phyloP scores from a whole-genome alignment of 768 basidiomycete genomes.

The Hericium rajendrae region DNA sequence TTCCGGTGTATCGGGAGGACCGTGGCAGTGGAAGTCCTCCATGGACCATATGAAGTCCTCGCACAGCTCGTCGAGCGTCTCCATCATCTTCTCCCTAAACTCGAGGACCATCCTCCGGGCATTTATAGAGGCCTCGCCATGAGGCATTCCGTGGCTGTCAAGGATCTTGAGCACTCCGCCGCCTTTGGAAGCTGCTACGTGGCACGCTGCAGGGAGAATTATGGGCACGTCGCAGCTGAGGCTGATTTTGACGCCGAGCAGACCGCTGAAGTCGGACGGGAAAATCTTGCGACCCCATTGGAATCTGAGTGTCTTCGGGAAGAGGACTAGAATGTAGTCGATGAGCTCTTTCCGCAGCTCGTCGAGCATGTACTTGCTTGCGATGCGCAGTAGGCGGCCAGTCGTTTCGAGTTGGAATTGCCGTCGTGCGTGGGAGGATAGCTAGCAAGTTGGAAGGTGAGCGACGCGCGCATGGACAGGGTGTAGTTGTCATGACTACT shows the following conservation, averaged over 20 bases:
- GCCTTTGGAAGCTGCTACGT: neutral
- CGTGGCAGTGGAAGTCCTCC: neutral
- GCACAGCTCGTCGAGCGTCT: neutral
- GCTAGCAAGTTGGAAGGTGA: neutral
- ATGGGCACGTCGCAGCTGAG: neutral
- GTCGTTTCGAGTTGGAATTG: neutral
- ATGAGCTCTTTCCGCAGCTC: neutral
- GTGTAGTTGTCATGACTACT: neutral
- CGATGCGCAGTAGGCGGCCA: neutral
- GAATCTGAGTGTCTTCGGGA: neutral
- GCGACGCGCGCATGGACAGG: neutral
- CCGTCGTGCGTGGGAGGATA: neutral
- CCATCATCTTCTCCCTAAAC: neutral
- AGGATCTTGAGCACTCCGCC: neutral
- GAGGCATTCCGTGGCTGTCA: neutral
- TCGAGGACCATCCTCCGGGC: neutral
- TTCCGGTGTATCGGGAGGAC: too few species aligned
- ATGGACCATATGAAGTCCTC: neutral
- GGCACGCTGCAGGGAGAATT: neutral
- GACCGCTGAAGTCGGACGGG: neutral
- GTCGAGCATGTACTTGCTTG: neutral
- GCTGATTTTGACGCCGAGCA: neutral
- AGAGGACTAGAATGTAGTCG: neutral
- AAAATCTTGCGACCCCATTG: too few species aligned
- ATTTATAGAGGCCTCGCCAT: neutral